Evolutionary conservation across 164 flowering plant species (phyloP), one percentile per base, ranked within the genome.

Genomic region (Umbellularia californica): DNA sequence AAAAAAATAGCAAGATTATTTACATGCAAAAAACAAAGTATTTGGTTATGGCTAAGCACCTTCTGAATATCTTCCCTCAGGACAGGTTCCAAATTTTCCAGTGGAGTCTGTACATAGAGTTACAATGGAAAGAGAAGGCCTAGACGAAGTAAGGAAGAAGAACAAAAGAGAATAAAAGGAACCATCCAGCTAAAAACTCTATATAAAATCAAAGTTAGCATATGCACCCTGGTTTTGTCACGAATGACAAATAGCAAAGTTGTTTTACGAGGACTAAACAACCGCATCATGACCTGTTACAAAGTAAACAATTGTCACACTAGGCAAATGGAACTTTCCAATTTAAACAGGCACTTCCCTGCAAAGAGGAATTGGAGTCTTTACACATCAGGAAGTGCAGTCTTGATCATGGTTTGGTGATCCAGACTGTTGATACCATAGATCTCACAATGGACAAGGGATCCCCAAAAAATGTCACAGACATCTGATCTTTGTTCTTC

Each of bases 201-300:
- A 30, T 60, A 27, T 33, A 17, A 20, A 75, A 70, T 28, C 52
- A 27, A 23, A 55, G n/a, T 55, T 55, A 6, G 50, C 30, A n/a
- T 69, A 69, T 68, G 62, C 68, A 93, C 98, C 97, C 85, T 89
- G 69, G 97, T 89, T 84, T 91, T 91, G 79, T 95, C 98, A 81
- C 98, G 97, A 72, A 95, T 91, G 69, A 95, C 98, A 86, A 95
- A 95, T 81, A 95, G 74, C 82, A 95, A 82, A 35, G 99, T 95
- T 74, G 98, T 92, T 87, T 88, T 93, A 25, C 99, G 99, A 2
- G 99, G 99, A 77, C 98, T 93, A 78, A 93, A 95, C 76, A 95
- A 87, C 62, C 99, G 85, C 98, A 93, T 88, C 99, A 95, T 95
- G 70, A 91, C 99, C 99, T 95, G 86, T 70, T 22, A 76, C 30